Percentiles rank a stretch among this genome's conserved stretches.
These are phyloP conservation scores for Ilex aquifolium DNA, from an alignment of 257 asterid species.

Conservation along the genomic window DNA sequence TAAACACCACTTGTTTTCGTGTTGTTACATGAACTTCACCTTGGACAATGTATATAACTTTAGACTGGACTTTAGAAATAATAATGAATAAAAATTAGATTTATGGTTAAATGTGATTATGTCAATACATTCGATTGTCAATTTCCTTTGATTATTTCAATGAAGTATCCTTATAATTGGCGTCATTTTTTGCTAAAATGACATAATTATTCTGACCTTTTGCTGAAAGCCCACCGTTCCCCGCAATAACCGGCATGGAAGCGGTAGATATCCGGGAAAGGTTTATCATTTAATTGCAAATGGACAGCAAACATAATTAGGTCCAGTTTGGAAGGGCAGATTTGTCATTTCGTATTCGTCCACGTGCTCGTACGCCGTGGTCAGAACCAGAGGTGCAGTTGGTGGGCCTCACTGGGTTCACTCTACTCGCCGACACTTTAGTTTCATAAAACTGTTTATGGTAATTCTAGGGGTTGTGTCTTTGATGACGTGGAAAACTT, in stretches of 20 bases:
- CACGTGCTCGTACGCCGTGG: constrained; percentile 44
- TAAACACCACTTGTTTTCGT: too few relatives aligned
- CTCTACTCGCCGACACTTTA: constrained; percentile 42
- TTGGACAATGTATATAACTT: too few relatives aligned
- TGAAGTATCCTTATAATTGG: neutral
- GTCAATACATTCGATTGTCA: neutral
- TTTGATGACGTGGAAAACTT: constrained; percentile 21
- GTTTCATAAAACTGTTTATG: neutral
- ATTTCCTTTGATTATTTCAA: neutral
- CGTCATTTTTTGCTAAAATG: constrained; percentile 9
- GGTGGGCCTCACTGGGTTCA: neutral
- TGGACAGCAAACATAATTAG: constrained; percentile 11
- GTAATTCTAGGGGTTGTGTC: constrained; percentile 14
- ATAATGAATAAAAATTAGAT: neutral
- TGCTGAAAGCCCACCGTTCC: constrained; percentile 1
- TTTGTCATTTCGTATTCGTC: constrained; percentile 10
- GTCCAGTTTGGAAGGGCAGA: constrained; percentile 7
- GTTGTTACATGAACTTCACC: too few relatives aligned
- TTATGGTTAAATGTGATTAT: neutral
- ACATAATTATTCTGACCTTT: constrained; percentile 20
- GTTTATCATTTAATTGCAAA: constrained; percentile 22
- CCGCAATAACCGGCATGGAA: constrained; percentile 19
- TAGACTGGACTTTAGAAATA: too few relatives aligned
- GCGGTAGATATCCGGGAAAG: constrained; percentile 20
- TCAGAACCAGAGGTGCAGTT: constrained; percentile 13